Percentiles rank a stretch among this genome's conserved stretches.
Evolutionary conservation across 345 rosid species (phyloP).

Genomic region (Limnanthes douglasii): DNA sequence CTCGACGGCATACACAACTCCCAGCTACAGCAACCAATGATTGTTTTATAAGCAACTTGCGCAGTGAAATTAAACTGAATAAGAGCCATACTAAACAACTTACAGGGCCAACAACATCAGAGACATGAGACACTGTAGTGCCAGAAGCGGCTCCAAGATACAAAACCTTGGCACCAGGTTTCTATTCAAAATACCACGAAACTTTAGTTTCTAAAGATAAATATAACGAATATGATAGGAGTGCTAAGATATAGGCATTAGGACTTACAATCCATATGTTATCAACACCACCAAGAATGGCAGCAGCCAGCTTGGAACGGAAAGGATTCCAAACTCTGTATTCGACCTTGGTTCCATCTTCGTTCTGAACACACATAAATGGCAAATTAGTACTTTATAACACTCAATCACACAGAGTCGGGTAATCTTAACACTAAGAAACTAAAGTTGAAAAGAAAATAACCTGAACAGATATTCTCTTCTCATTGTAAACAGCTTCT

Average conservation of each 20-base stretch:
- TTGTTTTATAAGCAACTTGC: neutral
- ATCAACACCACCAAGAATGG: conserved; percentile 80
- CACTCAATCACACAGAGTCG: no score
- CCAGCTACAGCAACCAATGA: conserved; percentile 35
- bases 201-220: no score
- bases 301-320: conserved; percentile 73
- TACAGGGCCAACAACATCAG: conserved; percentile 95
- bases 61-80: neutral
- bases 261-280: conserved; percentile 54
- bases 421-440: no score
- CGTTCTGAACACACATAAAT: conserved; percentile 13
- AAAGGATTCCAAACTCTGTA: conserved; percentile 82
- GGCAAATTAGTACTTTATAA: no score
- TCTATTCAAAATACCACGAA: no score
- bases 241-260: no score
- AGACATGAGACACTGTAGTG: conserved; percentile 99
- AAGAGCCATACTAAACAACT: conserved; percentile 4
- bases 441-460: neutral
- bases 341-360: conserved; percentile 11
- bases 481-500: conserved; percentile 92
- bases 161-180: conserved; percentile 92
- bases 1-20: conserved; percentile 92
- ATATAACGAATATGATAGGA: no score
- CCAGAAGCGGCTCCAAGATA: conserved; percentile 99
- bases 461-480: conserved; percentile 83